Evolutionary conservation across 768 basidiomycete species (phyloP), one percentile per base, ranked within the genome.

Genomic region (Pleurotus citrinopileatus): DNA sequence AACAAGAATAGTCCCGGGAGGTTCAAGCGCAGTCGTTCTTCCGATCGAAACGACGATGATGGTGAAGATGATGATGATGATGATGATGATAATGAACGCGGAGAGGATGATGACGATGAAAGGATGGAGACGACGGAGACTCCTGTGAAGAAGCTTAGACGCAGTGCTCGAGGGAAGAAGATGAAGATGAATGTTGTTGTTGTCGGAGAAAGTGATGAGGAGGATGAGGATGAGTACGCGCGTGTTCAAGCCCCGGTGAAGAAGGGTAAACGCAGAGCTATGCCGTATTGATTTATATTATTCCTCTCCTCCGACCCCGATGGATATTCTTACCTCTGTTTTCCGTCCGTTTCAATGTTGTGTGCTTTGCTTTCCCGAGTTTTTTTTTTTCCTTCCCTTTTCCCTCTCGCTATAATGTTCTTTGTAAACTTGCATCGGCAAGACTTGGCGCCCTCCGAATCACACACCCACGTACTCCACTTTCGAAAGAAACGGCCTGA

Each of bases 1-100:
- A 78, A 78, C 47, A 70, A 65, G 29, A 70, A 70, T n/a, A 67
- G 65, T 45, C 70, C 68, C 8, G 69, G 59, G 63, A 73, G 70
- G 61, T 67, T 62, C 57, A 76, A 78, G 61, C 34, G 34, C 44
- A 53, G 36, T 47, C 37, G 51, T 25, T 25, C 42, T 23, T 44
- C 4, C 48, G 54, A 42, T 9, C 22, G 22, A 23, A 8, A 19
- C 17, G 7, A 34, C 25, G 34, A 25, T 29, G 42, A 42, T 17
- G 28, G 27, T 12, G 23, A 27, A 15, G 23, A 37, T 38, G 36
- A 50, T n/a, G 12, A 17, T 17, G 42, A 42, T 26, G 55, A 29
- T 17, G 20, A 62, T 51, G 61, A 61, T 15, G 60, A n/a, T n/a
- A n/a, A n/a, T n/a, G n/a, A n/a, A n/a, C n/a, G n/a, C n/a, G n/a